Percentiles rank a stretch among this genome's conserved stretches.
These are phyloP conservation scores for Tricholoma saponaceum DNA, from an alignment of 768 basidiomycete genomes.

Conservation along the genomic window DNA sequence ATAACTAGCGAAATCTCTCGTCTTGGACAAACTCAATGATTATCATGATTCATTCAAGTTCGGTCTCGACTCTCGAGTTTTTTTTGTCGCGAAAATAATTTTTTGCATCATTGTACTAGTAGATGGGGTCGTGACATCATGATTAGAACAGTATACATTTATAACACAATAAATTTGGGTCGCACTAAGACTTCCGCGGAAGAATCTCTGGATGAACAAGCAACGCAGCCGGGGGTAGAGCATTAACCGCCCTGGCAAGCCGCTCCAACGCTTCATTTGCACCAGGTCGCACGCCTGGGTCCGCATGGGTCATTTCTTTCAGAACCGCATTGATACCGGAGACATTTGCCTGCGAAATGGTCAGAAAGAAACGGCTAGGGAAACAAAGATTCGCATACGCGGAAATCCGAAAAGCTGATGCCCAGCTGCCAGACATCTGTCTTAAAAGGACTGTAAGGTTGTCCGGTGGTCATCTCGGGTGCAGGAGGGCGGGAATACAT, in stretches of 20 bases:
- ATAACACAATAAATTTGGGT: too few species aligned
- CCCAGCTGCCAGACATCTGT: slow-evolving; percentile 21
- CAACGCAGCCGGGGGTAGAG: neutral
- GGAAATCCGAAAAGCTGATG: slow-evolving; percentile 9
- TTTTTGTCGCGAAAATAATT: too few species aligned
- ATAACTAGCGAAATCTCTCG: too few species aligned
- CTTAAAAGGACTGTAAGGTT: slow-evolving; percentile 23
- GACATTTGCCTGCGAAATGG: neutral
- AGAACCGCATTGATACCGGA: neutral
- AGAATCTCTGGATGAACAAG: neutral
- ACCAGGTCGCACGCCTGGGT: neutral
- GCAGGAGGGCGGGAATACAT: slow-evolving; percentile 18
- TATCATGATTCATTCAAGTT: too few species aligned
- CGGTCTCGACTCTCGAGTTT: too few species aligned
- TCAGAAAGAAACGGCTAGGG: neutral
- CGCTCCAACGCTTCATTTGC: neutral
- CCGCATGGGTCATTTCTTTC: neutral
- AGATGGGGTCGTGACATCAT: too few species aligned
- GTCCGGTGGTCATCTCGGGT: slow-evolving; percentile 18
- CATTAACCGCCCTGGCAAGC: neutral
- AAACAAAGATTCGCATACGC: neutral
- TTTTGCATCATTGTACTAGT: too few species aligned
- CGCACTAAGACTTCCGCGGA: neutral
- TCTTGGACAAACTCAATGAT: too few species aligned
- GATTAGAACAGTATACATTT: too few species aligned